A percentile compares a stretch with the other conserved stretches of the same genome.
Evolutionary conservation across 805 yeast genomes (phyloP).

Genomic region (Cyberlindnera maritima): DNA sequence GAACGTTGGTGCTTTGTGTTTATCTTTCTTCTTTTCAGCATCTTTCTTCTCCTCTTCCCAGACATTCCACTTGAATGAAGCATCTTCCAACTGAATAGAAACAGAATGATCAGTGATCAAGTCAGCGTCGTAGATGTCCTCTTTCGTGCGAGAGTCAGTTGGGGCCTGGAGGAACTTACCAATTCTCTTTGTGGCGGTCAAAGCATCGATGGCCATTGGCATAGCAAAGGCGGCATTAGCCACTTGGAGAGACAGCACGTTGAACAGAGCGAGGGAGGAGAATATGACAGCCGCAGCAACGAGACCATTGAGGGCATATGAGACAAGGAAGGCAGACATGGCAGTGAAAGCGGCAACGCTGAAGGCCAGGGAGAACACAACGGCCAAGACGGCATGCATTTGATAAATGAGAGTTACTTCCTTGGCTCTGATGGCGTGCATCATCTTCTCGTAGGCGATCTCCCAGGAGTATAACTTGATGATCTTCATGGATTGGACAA

Average conservation of each 20-base stretch:
- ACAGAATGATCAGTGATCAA: constrained; percentile 15
- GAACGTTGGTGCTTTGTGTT: background rate
- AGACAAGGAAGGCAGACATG: constrained; percentile 44
- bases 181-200: constrained; percentile 54
- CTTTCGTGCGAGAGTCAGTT: constrained; percentile 33
- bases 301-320: constrained; percentile 33
- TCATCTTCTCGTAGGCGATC: constrained; percentile 56
- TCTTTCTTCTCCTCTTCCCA: background rate
- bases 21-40: background rate
- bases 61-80: constrained; percentile 52
- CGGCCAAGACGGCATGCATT: constrained; percentile 58
- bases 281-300: constrained; percentile 60
- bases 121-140: constrained; percentile 29
- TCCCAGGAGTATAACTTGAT: constrained; percentile 88
- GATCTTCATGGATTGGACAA: constrained; percentile 55
- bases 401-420: constrained; percentile 56
- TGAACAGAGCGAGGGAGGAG: constrained; percentile 65
- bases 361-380: constrained; percentile 49
- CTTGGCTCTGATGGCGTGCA: constrained; percentile 47
- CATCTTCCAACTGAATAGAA: constrained; percentile 50
- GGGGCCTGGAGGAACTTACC: constrained; percentile 50
- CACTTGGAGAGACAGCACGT: constrained; percentile 55
- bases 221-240: constrained; percentile 56
- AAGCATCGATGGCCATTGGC: constrained; percentile 59
- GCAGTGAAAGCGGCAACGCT: constrained; percentile 49